Evolutionary conservation across 371 early-diverging fungal genomes (phyloP).

Genomic region (Mucor indicus): DNA sequence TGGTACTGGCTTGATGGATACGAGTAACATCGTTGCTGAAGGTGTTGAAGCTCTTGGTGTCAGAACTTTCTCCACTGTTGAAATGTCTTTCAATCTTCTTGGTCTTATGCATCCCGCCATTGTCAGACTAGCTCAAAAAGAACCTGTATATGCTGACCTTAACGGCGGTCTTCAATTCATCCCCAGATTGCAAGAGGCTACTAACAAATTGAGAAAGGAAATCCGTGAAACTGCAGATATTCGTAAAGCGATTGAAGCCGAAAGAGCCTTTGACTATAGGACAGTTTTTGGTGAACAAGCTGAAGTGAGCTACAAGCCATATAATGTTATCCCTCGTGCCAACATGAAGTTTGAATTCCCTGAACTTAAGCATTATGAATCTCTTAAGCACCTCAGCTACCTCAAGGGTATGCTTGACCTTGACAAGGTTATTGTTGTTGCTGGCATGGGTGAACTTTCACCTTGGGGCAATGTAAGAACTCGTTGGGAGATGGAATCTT

Average conservation of each 20-base stretch:
- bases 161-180: conserved; percentile 90
- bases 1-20: conserved; percentile 93
- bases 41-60: conserved; percentile 89
- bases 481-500: conserved; percentile 97
- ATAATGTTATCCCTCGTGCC: conserved; percentile 82
- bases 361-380: conserved; percentile 59
- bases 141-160: conserved; percentile 93
- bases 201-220: conserved; percentile 70
- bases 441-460: conserved; percentile 94
- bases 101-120: conserved; percentile 88
- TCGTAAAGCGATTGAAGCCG: conserved; percentile 81
- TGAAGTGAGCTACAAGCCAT: conserved; percentile 74
- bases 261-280: conserved; percentile 76
- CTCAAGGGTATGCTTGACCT: conserved; percentile 89
- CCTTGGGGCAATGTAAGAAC: conserved; percentile 94
- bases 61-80: conserved; percentile 89
- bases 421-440: conserved; percentile 91
- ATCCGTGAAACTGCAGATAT: conserved; percentile 83
- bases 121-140: conserved; percentile 72
- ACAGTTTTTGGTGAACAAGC: conserved; percentile 73
- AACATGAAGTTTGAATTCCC: conserved; percentile 95
- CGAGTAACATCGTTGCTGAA: conserved; percentile 90
- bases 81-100: conserved; percentile 95
- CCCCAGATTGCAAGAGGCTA: conserved; percentile 76
- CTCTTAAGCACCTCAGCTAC: conserved; percentile 68